Evolutionary conservation across 257 asterid species (phyloP), one percentile per base, ranked within the genome.

Genomic region (Lantana camara): DNA sequence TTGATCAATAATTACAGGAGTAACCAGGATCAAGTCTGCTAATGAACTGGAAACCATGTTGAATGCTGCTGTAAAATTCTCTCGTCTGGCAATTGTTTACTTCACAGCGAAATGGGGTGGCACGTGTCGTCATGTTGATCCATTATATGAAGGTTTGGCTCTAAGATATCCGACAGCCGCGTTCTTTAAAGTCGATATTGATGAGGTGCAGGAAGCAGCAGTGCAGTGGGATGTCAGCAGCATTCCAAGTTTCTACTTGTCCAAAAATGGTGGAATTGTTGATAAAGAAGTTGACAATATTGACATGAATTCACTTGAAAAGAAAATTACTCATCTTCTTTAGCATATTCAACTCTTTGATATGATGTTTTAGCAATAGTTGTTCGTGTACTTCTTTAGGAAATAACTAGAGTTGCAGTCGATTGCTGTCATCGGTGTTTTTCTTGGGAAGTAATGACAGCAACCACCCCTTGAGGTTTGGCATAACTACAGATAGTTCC

Each of bases 21-120:
- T 88, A 9, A 74, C 79, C 20, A 59, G 17, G 34, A 67, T 83
- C 41, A 61, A 63, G 52, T 72, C 87, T 35, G 35, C 49, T 20
- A 50, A 41, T 15, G 91, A 85, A 13, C 20, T 80, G 41, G 68
- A 48, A 23, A 22, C 4, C 6, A 81, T 68, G 71, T 27, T 83
- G 77, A 57, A 58, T 15, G 94, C 83, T 52, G 87, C 89, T 59
- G 29, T 75, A 21, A 58, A 32, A 45, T 8, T 46, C 27, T 83
- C 84, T 1, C 79, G 77, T 9, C 79, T 88, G 27, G 73, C 81
- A 30, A 23, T 88, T 9, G 70, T 88, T 14, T 85, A 81, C 67
- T 87, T 80, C 68, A 80, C 88, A 9, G 85, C 92, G 47, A 34
- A 69, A n/a, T 87, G 88, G 92, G 73, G 83, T 41, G 85, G 88